These are phyloP conservation scores for Bruguiera gymnorhiza DNA, from an alignment of 345 rosid genomes.

Conservation along the genomic window DNA sequence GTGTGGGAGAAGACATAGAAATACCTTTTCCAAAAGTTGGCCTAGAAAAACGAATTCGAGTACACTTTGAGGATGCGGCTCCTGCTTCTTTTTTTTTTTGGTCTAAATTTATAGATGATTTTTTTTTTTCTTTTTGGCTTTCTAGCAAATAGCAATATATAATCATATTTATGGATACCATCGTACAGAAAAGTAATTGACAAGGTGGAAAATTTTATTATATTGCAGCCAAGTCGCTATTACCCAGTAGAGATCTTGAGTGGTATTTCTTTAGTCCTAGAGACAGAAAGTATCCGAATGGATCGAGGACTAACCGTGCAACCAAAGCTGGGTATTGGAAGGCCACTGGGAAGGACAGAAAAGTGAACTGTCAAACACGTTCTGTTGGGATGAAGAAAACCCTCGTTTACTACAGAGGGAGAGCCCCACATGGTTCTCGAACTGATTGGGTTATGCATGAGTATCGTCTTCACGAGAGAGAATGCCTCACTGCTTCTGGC, in stretches of 20 bases:
- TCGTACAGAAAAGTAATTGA: background rate
- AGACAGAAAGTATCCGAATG: constrained; percentile 91
- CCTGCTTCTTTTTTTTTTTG: background rate
- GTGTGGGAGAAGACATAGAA: too few species aligned
- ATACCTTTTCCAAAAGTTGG: constrained; percentile 1
- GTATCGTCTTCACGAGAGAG: constrained; percentile 87
- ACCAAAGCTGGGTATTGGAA: constrained; percentile 98
- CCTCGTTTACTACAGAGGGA: constrained; percentile 82
- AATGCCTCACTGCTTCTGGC: constrained; percentile 64
- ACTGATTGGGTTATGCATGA: constrained; percentile 98
- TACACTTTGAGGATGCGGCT: background rate
- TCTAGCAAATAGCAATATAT: background rate
- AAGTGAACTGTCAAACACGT: constrained; percentile 69
- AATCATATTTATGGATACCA: background rate
- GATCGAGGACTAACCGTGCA: constrained; percentile 92
- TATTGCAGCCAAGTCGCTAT: constrained; percentile 66
- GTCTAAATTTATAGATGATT: too few species aligned
- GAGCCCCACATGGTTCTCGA: constrained; percentile 93
- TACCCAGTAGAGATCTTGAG: constrained; percentile 93
- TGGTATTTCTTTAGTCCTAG: constrained; percentile 98
- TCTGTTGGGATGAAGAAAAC: constrained; percentile 94
- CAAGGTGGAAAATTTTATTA: background rate
- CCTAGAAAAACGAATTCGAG: constrained; percentile 1
- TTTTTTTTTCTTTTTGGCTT: background rate
- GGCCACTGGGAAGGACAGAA: constrained; percentile 95